Percentiles rank a stretch among this genome's conserved stretches.
phyloP scores from a whole-genome alignment of 2,329 filamentous ascomycete species.

The Fusarium napiforme region DNA sequence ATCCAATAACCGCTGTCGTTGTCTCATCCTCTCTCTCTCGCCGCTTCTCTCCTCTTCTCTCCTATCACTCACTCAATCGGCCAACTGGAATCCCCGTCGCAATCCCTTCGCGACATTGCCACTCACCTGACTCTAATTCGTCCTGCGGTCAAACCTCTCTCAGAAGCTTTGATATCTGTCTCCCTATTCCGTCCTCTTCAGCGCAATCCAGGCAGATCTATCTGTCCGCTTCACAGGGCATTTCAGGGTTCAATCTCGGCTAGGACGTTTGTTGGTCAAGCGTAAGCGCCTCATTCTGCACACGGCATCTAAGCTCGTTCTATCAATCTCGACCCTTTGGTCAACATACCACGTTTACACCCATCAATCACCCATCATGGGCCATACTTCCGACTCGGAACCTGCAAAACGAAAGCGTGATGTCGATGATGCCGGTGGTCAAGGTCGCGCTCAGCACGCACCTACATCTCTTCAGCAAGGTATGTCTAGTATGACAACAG shows the following conservation, averaged over 20 bases:
- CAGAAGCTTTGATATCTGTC: conserved; percentile 20
- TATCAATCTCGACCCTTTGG: not conserved
- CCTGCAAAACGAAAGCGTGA: conserved; percentile 62
- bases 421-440: conserved; percentile 56
- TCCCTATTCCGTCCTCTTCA: not conserved
- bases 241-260: conserved; percentile 21
- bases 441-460: conserved; percentile 55
- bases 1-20: conserved; percentile 36
- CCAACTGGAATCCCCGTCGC: conserved; percentile 17
- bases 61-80: not conserved
- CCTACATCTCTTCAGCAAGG: conserved; percentile 55
- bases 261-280: conserved; percentile 4
- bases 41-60: not conserved
- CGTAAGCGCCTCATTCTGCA: conserved; percentile 9
- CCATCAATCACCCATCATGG: conserved; percentile 48
- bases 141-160: conserved; percentile 24
- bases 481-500: conserved; percentile 49
- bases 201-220: not conserved
- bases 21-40: not conserved
- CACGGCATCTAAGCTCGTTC: not conserved
- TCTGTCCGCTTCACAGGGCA: conserved; percentile 1
- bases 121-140: conserved; percentile 34
- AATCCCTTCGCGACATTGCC: conserved; percentile 26
- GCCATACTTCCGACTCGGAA: conserved; percentile 55
- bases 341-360: conserved; percentile 13